Conservation (phyloP, 441 rosid genomes). For the Gossypium schwendimanii region DNA sequence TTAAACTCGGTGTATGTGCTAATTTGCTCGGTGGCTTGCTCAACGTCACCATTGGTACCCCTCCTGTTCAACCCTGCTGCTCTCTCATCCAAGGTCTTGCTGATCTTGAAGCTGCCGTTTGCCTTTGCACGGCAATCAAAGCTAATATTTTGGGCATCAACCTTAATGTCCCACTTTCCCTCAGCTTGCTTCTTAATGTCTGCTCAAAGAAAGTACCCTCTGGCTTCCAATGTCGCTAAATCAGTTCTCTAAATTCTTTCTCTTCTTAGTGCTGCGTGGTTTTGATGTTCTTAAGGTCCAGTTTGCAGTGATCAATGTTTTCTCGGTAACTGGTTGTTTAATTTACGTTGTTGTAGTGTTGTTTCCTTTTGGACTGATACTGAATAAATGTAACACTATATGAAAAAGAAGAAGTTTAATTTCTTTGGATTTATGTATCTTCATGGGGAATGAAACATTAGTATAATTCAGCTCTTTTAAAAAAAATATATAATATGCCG, state of each 20-base stretch:
- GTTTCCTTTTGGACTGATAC: constrained; percentile 16
- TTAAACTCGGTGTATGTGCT: constrained; percentile 53
- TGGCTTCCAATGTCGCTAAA: constrained; percentile 46
- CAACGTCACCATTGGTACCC: constrained; percentile 38
- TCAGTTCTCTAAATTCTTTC: neutral
- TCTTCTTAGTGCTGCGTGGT: neutral
- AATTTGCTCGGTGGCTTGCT: constrained; percentile 39
- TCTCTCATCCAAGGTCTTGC: constrained; percentile 49
- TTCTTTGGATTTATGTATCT: neutral
- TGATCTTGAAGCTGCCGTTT: constrained; percentile 59
- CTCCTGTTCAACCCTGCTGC: constrained; percentile 60
- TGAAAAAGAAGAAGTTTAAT: neutral
- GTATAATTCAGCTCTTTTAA: neutral
- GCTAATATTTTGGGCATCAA: constrained; percentile 45
- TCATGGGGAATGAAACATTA: neutral
- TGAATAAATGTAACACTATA: constrained; percentile 17
- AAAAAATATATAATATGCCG: neutral
- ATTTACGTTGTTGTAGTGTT: neutral
- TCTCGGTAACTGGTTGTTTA: neutral
- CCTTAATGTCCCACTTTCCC: constrained; percentile 43
- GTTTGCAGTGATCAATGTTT: neutral
- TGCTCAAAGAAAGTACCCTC: constrained; percentile 52
- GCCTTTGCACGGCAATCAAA: constrained; percentile 60
- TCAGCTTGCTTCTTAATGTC: constrained; percentile 50
- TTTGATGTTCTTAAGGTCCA: neutral